Base-by-base conservation (phyloP, 768 basidiomycete genomes). In the Pulveroboletus sp. region DNA sequence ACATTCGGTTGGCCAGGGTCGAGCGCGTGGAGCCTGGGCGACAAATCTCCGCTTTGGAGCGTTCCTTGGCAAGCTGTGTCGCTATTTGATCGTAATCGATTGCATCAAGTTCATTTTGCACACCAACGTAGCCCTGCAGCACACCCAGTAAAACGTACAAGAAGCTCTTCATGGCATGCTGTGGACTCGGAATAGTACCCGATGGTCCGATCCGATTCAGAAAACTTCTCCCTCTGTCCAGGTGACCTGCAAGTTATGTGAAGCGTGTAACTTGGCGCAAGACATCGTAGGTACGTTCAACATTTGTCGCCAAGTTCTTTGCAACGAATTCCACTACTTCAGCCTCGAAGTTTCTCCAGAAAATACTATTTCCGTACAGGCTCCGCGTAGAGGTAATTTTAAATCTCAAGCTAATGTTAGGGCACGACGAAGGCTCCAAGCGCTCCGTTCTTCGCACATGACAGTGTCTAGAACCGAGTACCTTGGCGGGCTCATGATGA, bases 41-140 rank as follows among this genome's bases (percentile, higher is more conserved):
- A 32, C 27, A 23, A 17, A 27, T 7, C 9, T 7, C 29, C 29
- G 11, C 20, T 20, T 27, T 52, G 50, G 53, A 49, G 49, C 10
- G 55, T 38, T 14, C 49, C 47, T 61, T 62, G 60, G 50, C 51
- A 56, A 59, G 59, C 59, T 58, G 59, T 61, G 47, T 20, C n/a
- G 25, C 46, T 14, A 32, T 17, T 34, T 21, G 40, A 32, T 23
- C 46, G 19, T 45, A 37, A 2, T 23, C 27, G 7, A 10, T 34
- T 1, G 12, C 27, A 29, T 10, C 13, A 7, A n/a, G 27, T 35
- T 29, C 34, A 10, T 13, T 29, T 29, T 16, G 39, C 24, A 31
- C 27, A 13, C 12, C 8, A 9, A 29, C n/a, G 23, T 25, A 6
- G 3, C n/a, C 13, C 31, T 50, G 40, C 40, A 37, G 33, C 16